Evolutionary conservation across 2,329 filamentous ascomycete genomes (phyloP).

Genomic region (Tolypocladium sp.): DNA sequence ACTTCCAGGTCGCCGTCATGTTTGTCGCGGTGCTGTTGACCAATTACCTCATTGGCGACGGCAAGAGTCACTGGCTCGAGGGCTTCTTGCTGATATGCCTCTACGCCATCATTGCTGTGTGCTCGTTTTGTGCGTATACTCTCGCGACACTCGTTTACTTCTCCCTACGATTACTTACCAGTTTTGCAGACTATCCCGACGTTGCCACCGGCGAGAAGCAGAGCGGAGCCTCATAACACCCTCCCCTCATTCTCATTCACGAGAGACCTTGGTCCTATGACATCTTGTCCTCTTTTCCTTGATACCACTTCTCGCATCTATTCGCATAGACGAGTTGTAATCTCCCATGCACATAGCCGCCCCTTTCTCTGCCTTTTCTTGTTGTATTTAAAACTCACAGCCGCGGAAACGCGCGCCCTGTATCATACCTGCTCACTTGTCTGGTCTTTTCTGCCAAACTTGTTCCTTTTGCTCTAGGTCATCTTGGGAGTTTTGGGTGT

Average conservation of each 20-base stretch:
- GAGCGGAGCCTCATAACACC: neutral
- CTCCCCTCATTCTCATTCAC: neutral
- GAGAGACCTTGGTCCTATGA: neutral
- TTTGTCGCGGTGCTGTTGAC: conserved; percentile 79
- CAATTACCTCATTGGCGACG: conserved; percentile 79
- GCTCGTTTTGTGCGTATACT: conserved; percentile 40
- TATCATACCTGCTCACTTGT: neutral
- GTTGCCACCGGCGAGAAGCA: neutral
- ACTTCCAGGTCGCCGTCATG: conserved; percentile 78
- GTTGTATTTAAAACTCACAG: neutral
- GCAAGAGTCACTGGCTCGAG: conserved; percentile 75
- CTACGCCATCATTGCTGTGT: conserved; percentile 70
- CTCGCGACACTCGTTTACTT: neutral
- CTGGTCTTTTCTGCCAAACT: neutral
- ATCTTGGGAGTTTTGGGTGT: neutral
- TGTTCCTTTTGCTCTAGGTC: neutral
- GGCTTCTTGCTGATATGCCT: conserved; percentile 67
- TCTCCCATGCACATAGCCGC: neutral
- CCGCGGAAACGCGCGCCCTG: neutral
- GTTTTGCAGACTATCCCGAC: conserved; percentile 1
- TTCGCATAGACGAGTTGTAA: neutral
- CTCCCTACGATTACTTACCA: neutral
- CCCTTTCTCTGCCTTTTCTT: neutral
- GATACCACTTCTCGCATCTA: neutral
- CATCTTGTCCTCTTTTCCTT: neutral